phyloP scores from a whole-genome alignment of 129 eudicot genomes.

The Scalesia atractyloides region DNA sequence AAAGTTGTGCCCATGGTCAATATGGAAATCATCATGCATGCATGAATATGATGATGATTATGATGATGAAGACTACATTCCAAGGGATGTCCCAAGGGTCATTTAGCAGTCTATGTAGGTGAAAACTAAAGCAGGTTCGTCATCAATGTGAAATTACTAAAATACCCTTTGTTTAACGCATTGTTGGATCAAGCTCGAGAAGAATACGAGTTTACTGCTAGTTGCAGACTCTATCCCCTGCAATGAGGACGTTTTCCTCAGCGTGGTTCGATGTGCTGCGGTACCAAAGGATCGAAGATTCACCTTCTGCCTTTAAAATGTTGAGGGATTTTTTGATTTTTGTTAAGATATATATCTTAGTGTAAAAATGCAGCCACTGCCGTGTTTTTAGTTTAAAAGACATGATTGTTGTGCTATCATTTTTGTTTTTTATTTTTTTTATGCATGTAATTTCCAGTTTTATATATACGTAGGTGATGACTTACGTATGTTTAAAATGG shows the following conservation, averaged over 20 bases:
- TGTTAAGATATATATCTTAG: background rate
- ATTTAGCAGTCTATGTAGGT: conserved; percentile 57
- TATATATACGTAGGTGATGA: too few species aligned
- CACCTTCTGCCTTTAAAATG: conserved; percentile 41
- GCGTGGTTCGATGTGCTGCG: conserved; percentile 34
- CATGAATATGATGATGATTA: conserved; percentile 18
- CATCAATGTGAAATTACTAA: conserved; percentile 44
- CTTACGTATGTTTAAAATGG: too few species aligned
- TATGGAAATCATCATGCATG: conserved; percentile 23
- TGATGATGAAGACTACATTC: conserved; percentile 34
- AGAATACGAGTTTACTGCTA: conserved; percentile 40
- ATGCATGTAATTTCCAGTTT: too few species aligned
- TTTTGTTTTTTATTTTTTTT: too few species aligned
- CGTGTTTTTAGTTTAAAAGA: too few species aligned
- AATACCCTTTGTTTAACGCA: conserved; percentile 45
- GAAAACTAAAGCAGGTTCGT: conserved; percentile 46
- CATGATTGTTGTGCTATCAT: too few species aligned
- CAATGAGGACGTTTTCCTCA: conserved; percentile 42
- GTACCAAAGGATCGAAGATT: conserved; percentile 16
- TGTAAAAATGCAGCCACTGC: conserved; percentile 21
- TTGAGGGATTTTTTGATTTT: conserved; percentile 6
- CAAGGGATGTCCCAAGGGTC: conserved; percentile 62
- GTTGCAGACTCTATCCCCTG: conserved; percentile 55
- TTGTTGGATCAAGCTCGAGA: conserved; percentile 48
- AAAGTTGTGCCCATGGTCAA: conserved; percentile 31